Evolutionary conservation across 768 basidiomycete genomes (phyloP).

Genomic region (Vararia minispora): DNA sequence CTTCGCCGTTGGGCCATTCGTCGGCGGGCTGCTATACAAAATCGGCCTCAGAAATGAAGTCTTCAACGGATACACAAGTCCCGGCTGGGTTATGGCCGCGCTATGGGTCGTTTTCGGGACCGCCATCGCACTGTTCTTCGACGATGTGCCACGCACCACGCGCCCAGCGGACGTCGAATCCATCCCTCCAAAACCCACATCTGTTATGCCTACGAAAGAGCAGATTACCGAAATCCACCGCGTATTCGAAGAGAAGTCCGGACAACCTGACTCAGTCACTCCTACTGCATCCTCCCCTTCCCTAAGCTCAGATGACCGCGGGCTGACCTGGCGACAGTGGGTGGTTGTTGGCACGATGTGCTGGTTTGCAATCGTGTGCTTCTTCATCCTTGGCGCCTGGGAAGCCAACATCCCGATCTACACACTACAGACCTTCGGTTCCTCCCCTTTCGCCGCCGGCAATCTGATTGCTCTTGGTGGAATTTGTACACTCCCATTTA

Average conservation of each 20-base stretch:
- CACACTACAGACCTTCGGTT: constrained; percentile 36
- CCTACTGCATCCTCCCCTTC: neutral
- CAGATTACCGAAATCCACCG: too few relatives aligned
- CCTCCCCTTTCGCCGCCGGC: constrained; percentile 52
- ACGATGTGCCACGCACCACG: constrained; percentile 22
- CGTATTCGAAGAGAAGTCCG: too few relatives aligned
- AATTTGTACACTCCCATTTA: constrained; percentile 51
- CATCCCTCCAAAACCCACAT: too few relatives aligned
- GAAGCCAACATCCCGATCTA: constrained; percentile 60
- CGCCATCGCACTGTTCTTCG: constrained; percentile 19
- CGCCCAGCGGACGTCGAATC: too few relatives aligned
- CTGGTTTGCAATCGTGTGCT: constrained; percentile 62
- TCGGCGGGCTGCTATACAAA: constrained; percentile 51
- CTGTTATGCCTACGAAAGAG: too few relatives aligned
- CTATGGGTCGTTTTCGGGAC: constrained; percentile 45
- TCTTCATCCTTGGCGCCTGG: constrained; percentile 62
- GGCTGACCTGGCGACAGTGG: too few relatives aligned
- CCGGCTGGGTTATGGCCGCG: constrained; percentile 53
- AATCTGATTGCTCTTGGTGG: constrained; percentile 66
- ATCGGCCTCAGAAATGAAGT: constrained; percentile 42
- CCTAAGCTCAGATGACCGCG: neutral
- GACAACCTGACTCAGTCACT: too few relatives aligned
- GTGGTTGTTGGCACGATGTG: constrained; percentile 53
- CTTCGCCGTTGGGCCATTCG: constrained; percentile 51
- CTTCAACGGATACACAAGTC: constrained; percentile 61